These are phyloP conservation scores for Fusarium sp. DNA, from an alignment of 2,329 filamentous ascomycete species.

Conservation along the genomic window DNA sequence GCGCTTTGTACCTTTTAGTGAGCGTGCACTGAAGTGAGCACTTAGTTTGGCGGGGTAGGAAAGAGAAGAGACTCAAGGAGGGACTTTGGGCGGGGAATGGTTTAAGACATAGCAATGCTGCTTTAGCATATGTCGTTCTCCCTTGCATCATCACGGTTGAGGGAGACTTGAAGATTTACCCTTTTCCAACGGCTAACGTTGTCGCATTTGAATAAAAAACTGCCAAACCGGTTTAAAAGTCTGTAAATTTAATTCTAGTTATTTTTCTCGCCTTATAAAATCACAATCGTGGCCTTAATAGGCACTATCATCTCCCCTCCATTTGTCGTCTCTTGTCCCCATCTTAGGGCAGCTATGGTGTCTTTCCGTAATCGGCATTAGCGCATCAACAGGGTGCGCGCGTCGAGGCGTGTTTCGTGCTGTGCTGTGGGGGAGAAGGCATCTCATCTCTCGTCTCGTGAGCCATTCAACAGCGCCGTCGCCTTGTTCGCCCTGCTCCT, in stretches of 20 bases:
- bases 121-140: constrained; percentile 34
- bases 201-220: not conserved
- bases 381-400: constrained; percentile 37
- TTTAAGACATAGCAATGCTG: constrained; percentile 39
- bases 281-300: no score
- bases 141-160: constrained; percentile 20
- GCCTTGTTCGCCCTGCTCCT: constrained; percentile 44
- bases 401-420: constrained; percentile 30
- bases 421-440: constrained; percentile 24
- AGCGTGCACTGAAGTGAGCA: constrained; percentile 43
- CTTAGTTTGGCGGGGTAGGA: constrained; percentile 35
- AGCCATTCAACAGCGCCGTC: constrained; percentile 33
- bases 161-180: not conserved
- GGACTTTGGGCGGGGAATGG: constrained; percentile 36
- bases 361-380: constrained; percentile 31
- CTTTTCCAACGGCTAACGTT: constrained; percentile 8
- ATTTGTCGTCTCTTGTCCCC: not conserved
- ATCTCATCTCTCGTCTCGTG: constrained; percentile 23
- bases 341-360: constrained; percentile 26
- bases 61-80: constrained; percentile 39
- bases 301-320: not conserved
- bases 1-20: constrained; percentile 41
- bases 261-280: not conserved
- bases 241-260: not conserved
- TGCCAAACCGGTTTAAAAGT: no score